A percentile compares a stretch with the other conserved stretches of the same genome.
Evolutionary conservation across 169 alveolate genomes (phyloP).

Genomic region (Cyclospora cayetanensis): DNA sequence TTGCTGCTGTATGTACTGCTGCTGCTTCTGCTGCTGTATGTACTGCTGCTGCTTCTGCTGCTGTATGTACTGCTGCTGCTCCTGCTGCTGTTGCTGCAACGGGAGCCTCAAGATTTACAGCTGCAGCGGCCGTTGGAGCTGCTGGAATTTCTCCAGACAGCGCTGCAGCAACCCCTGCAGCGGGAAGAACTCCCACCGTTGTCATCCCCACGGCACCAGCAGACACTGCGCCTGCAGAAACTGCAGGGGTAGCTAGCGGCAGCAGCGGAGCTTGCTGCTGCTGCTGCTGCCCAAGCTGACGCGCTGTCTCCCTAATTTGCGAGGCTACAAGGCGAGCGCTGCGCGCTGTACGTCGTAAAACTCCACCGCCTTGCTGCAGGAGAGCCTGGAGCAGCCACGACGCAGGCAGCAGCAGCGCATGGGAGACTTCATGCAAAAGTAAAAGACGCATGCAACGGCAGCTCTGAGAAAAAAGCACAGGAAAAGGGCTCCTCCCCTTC

Average conservation of each 20-base stretch:
- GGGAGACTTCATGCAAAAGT: too few relatives aligned
- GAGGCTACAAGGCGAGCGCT: constrained; percentile 7
- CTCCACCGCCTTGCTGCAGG: constrained; percentile 14
- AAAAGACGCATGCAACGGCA: too few relatives aligned
- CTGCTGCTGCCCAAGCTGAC: neutral
- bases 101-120: too few relatives aligned
- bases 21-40: neutral
- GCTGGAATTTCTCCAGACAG: neutral
- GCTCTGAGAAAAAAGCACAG: too few relatives aligned
- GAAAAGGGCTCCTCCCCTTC: too few relatives aligned
- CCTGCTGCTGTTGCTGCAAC: neutral
- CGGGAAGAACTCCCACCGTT: neutral
- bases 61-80: neutral
- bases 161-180: neutral
- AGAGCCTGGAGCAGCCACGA: neutral
- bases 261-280: neutral
- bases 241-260: neutral
- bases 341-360: neutral
- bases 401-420: neutral
- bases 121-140: neutral
- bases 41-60: constrained; percentile 1
- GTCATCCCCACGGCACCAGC: neutral
- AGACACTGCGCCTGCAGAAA: too few relatives aligned
- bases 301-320: neutral
- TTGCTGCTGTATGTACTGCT: neutral